Percentiles rank a stretch among this genome's conserved stretches.
These are phyloP conservation scores for Kazachstania sp. DNA, from an alignment of 1,139 yeast genomes.

Conservation along the genomic window DNA sequence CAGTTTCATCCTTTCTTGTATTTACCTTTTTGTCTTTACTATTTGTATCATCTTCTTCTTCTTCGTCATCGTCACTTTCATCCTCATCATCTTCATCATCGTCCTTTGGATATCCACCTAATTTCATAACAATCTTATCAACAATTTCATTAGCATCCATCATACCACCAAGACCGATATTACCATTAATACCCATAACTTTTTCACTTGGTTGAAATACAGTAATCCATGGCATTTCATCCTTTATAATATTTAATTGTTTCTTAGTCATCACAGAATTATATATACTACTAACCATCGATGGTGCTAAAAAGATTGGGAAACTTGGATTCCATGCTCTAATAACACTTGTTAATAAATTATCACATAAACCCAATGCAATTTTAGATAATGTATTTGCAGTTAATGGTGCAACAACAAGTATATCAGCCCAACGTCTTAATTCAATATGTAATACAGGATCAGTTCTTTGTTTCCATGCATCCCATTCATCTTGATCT, in stretches of 20 bases:
- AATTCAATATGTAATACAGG: slow-evolving; percentile 90
- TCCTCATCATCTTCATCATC: slow-evolving; percentile 64
- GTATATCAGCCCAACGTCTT: slow-evolving; percentile 91
- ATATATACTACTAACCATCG: slow-evolving; percentile 96
- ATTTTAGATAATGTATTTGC: slow-evolving; percentile 91
- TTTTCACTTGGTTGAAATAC: slow-evolving; percentile 89
- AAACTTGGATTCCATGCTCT: slow-evolving; percentile 89
- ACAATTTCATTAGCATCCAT: slow-evolving; percentile 87
- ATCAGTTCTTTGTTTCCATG: slow-evolving; percentile 78
- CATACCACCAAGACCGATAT: slow-evolving; percentile 97
- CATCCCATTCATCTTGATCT: slow-evolving; percentile 85
- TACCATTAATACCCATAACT: slow-evolving; percentile 83
- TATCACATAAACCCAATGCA: slow-evolving; percentile 86
- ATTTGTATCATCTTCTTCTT: slow-evolving; percentile 32
- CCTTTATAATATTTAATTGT: slow-evolving; percentile 55
- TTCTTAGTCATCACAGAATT: slow-evolving; percentile 87
- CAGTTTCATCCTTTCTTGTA: slow-evolving; percentile 32
- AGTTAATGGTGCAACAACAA: slow-evolving; percentile 84
- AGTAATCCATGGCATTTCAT: slow-evolving; percentile 64
- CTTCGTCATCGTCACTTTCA: slow-evolving; percentile 39
- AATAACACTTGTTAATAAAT: slow-evolving; percentile 71
- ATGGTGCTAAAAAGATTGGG: slow-evolving; percentile 88
- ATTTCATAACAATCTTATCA: slow-evolving; percentile 67
- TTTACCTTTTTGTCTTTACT: slow-evolving; percentile 21
- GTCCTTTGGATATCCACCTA: slow-evolving; percentile 85